These are phyloP conservation scores for Prunella vulgaris DNA, from an alignment of 257 asterid genomes.

Conservation along the genomic window DNA sequence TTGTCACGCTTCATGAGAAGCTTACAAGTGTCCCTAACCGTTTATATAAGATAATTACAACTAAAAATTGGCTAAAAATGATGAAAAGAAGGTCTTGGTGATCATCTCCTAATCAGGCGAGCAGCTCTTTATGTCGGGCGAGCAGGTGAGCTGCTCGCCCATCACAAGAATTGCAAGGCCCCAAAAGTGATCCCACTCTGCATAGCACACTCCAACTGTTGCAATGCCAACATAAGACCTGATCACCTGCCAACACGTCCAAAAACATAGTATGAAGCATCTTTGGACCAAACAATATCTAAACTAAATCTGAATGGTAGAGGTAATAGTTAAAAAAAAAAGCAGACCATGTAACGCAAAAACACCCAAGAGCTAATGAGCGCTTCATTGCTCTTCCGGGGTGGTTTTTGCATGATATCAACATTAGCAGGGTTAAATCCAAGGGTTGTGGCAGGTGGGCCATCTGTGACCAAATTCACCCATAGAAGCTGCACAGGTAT, in stretches of 20 bases:
- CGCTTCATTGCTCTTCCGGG: conserved; percentile 70
- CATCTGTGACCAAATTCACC: conserved; percentile 93
- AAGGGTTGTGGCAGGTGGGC: conserved; percentile 96
- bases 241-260: conserved; percentile 48
- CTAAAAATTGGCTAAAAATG: too few relatives aligned
- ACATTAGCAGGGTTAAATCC: conserved; percentile 90
- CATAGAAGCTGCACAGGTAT: conserved; percentile 88
- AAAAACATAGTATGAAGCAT: background rate
- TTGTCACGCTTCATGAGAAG: too few relatives aligned
- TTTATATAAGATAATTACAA: too few relatives aligned
- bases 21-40: too few relatives aligned
- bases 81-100: too few relatives aligned
- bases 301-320: background rate
- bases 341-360: conserved; percentile 53
- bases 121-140: too few relatives aligned
- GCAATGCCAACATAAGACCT: conserved; percentile 86
- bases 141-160: too few relatives aligned
- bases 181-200: too few relatives aligned
- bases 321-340: too few relatives aligned
- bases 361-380: conserved; percentile 76
- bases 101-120: too few relatives aligned
- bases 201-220: conserved; percentile 87
- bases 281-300: background rate
- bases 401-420: conserved; percentile 84
- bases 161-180: too few relatives aligned